A percentile compares a stretch with the other conserved stretches of the same genome.
Evolutionary conservation across 495 filamentous ascomycete genomes (phyloP).

Genomic region (Tuber aestivum): DNA sequence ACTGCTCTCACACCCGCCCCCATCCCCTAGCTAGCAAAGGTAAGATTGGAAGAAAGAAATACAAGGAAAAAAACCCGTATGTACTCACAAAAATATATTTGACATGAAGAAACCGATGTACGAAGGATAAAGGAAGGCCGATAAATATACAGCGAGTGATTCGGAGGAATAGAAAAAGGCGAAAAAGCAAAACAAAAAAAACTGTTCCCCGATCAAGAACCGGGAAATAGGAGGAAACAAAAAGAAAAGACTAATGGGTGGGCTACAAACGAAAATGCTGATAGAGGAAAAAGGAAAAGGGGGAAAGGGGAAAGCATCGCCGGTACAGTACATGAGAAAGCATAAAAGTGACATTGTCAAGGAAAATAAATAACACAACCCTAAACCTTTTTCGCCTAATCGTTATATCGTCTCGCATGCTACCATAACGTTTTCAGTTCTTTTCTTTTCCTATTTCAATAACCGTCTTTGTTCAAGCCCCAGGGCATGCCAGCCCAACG

Average conservation of each 20-base stretch:
- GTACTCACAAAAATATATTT: conserved; percentile 1
- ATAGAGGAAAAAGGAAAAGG: no score
- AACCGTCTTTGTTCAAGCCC: neutral
- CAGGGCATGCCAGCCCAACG: neutral
- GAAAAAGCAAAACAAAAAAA: neutral
- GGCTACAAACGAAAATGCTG: no score
- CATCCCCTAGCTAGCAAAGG: neutral
- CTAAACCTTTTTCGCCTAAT: neutral
- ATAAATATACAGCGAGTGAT: neutral
- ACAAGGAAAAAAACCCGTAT: neutral
- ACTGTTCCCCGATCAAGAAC: neutral
- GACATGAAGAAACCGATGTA: neutral
- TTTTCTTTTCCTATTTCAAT: neutral
- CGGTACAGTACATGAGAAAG: neutral
- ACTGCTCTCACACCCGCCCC: neutral
- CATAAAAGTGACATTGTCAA: neutral
- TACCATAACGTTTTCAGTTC: neutral
- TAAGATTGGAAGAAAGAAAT: neutral
- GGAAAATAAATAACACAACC: neutral
- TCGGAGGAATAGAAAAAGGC: neutral
- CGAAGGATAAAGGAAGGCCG: neutral
- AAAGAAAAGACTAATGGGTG: no score
- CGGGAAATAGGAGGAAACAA: neutral
- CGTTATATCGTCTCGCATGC: neutral
- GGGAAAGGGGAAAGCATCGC: neutral